Evolutionary conservation across 139 green algal species (phyloP).

Genomic region (Spirogloea muscicola): DNA sequence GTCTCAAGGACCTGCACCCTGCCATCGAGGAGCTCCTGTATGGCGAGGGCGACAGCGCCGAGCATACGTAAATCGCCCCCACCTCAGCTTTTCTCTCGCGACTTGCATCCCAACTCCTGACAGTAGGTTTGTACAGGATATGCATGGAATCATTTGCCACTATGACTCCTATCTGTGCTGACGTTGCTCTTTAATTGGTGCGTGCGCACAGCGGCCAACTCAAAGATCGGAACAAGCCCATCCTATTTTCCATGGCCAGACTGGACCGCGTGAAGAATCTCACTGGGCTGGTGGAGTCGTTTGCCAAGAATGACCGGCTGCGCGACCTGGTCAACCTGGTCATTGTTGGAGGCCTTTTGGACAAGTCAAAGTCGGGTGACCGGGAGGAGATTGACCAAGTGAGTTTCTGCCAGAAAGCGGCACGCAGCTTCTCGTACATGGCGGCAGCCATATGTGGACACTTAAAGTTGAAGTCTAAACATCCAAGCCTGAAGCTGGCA

Average conservation of each 20-base stretch:
- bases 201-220: constrained; percentile 54
- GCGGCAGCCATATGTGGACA: no score
- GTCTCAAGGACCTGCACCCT: constrained; percentile 63
- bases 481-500: no score
- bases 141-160: no score
- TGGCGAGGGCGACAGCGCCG: constrained; percentile 28
- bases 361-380: constrained; percentile 59
- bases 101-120: no score
- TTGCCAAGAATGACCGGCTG: constrained; percentile 56
- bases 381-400: constrained; percentile 68
- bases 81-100: no score
- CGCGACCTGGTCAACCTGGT: constrained; percentile 69
- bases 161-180: no score
- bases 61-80: constrained; percentile 21
- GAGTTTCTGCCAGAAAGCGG: no score
- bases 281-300: constrained; percentile 69
- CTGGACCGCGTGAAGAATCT: constrained; percentile 85
- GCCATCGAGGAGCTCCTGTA: constrained; percentile 71
- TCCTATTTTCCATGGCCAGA: constrained; percentile 79
- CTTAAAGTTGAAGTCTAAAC: no score
- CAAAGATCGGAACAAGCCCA: constrained; percentile 61
- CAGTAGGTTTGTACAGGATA: no score
- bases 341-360: constrained; percentile 70
- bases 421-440: no score
- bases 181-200: no score